Conservation (phyloP, 768 basidiomycete genomes). For the Mycena polygramma region DNA sequence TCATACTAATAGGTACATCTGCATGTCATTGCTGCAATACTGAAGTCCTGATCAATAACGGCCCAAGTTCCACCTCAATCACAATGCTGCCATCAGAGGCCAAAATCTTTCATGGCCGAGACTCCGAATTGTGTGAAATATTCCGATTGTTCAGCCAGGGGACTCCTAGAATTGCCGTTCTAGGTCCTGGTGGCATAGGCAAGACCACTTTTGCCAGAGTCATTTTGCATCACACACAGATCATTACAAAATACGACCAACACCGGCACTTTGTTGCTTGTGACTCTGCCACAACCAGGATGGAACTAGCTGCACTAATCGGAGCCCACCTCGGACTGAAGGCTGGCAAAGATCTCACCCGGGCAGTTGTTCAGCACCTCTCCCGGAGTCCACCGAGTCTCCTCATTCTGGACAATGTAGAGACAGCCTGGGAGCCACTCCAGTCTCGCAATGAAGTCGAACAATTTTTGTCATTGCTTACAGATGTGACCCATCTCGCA, state of each 20-base stretch:
- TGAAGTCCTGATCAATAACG: not conserved
- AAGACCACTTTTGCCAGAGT: slow-evolving; percentile 1
- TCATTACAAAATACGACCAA: not conserved
- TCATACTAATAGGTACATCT: not conserved
- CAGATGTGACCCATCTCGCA: not conserved
- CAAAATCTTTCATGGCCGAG: not conserved
- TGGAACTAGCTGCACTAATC: not conserved
- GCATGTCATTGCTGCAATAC: not conserved
- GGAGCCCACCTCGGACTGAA: not conserved
- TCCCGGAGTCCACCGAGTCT: not conserved
- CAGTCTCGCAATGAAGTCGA: not conserved
- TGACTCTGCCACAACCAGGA: not conserved
- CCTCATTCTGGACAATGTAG: not conserved
- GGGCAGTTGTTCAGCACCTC: not conserved
- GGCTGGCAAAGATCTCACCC: not conserved
- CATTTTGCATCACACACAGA: not conserved
- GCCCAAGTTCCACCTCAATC: not conserved
- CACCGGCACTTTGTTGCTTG: slow-evolving; percentile 5
- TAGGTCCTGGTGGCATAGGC: not conserved
- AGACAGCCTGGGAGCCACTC: slow-evolving; percentile 1
- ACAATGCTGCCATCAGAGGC: not conserved
- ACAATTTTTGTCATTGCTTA: slow-evolving; percentile 2
- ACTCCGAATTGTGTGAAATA: not conserved
- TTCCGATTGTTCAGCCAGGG: not conserved
- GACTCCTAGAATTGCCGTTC: too few species aligned